Evolutionary conservation across 345 rosid species (phyloP).

Genomic region (Nasturtium officinale): DNA sequence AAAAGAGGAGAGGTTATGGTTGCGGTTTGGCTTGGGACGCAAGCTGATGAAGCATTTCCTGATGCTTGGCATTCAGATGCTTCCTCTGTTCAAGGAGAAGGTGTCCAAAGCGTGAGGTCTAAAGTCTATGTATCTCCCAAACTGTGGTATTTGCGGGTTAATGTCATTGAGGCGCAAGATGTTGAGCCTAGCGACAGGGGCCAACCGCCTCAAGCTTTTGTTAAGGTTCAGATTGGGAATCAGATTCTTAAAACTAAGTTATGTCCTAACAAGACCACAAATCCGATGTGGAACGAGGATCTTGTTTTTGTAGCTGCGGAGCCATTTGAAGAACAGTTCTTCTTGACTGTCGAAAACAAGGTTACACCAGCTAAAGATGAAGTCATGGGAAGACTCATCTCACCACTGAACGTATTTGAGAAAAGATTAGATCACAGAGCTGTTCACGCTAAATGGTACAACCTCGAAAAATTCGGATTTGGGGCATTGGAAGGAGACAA

Average conservation of each 20-base stretch:
- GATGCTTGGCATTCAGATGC: constrained; percentile 96
- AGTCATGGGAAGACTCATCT: constrained; percentile 61
- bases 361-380: constrained; percentile 68
- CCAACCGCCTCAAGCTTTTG: constrained; percentile 75
- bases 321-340: constrained; percentile 83
- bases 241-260: constrained; percentile 75
- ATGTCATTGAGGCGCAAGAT: constrained; percentile 92
- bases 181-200: constrained; percentile 65
- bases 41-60: constrained; percentile 93
- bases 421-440: constrained; percentile 81
- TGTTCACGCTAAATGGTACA: constrained; percentile 81
- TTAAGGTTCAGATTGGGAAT: constrained; percentile 77
- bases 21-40: constrained; percentile 97
- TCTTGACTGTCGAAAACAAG: constrained; percentile 66
- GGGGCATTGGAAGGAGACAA: constrained; percentile 80
- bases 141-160: constrained; percentile 84
- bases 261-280: constrained; percentile 58
- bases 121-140: constrained; percentile 92
- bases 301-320: constrained; percentile 90
- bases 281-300: constrained; percentile 89
- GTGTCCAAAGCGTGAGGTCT: constrained; percentile 68
- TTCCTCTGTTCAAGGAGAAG: constrained; percentile 78
- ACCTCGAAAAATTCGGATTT: constrained; percentile 80
- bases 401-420: constrained; percentile 64
- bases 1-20: constrained; percentile 83